These are phyloP conservation scores for Cordyceps pruinosa DNA, from an alignment of 2,329 filamentous ascomycete species.

Conservation along the genomic window DNA sequence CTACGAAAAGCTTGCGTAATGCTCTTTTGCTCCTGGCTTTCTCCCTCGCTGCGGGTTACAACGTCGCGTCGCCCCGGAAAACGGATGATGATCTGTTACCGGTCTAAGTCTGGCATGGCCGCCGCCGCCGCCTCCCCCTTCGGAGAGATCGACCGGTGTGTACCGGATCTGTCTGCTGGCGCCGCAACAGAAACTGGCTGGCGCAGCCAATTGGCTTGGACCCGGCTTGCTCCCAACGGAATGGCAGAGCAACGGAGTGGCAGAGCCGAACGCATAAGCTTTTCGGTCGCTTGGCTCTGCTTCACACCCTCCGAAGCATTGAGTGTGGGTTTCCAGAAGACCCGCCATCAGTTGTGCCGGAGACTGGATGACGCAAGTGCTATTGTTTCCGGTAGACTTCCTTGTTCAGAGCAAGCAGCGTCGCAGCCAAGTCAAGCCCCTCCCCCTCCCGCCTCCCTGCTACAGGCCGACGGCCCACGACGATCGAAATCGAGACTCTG, in stretches of 20 bases:
- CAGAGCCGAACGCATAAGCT: too few species aligned
- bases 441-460: too few species aligned
- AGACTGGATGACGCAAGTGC: background rate
- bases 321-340: background rate
- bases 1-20: background rate
- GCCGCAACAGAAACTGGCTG: background rate
- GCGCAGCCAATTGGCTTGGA: background rate
- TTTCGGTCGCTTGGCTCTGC: background rate
- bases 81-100: slow-evolving; percentile 3
- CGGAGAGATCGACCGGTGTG: background rate
- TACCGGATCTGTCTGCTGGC: background rate
- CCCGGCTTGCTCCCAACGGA: too few species aligned
- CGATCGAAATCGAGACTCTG: too few species aligned
- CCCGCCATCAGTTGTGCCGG: background rate
- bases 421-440: too few species aligned
- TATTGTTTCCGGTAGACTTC: background rate
- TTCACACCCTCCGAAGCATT: background rate
- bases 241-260: too few species aligned
- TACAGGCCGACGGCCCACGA: too few species aligned
- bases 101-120: background rate
- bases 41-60: background rate
- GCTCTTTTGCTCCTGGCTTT: background rate
- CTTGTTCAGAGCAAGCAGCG: too few species aligned
- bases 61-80: background rate
- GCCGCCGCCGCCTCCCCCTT: background rate